Evolutionary conservation across 371 early-diverging fungal genomes (phyloP).

Genomic region (Mucor mucedo): DNA sequence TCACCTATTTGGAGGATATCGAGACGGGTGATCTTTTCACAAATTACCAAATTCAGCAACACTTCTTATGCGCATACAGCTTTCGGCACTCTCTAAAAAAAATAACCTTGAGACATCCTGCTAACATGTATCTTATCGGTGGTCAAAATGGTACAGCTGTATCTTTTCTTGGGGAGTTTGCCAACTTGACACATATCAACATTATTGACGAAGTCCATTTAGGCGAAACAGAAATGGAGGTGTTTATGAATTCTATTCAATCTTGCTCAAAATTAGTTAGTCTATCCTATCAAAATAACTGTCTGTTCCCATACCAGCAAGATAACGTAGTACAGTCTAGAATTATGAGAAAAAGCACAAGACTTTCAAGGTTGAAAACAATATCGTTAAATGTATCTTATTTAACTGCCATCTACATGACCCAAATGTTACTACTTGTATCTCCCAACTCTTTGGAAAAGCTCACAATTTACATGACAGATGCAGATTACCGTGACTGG

Average conservation of each 20-base stretch:
- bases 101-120: not conserved
- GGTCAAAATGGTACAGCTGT: not conserved
- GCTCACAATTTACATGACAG: not conserved
- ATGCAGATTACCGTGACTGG: not conserved
- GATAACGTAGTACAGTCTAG: not conserved
- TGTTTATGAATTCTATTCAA: not conserved
- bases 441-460: not conserved
- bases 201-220: not conserved
- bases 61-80: conserved; percentile 6
- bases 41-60: conserved; percentile 1
- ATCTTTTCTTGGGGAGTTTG: not conserved
- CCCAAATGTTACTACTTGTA: not conserved
- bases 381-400: not conserved
- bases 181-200: not conserved
- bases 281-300: not conserved
- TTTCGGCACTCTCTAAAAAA: conserved; percentile 3
- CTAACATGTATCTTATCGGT: not conserved
- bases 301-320: not conserved
- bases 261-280: not conserved
- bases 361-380: not conserved
- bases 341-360: not conserved
- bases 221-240: not conserved
- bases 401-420: not conserved
- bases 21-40: conserved; percentile 3
- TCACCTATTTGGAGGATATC: conserved; percentile 3